phyloP scores from a whole-genome alignment of 176 grass and related monocot genomes.

The Secale cereale region DNA sequence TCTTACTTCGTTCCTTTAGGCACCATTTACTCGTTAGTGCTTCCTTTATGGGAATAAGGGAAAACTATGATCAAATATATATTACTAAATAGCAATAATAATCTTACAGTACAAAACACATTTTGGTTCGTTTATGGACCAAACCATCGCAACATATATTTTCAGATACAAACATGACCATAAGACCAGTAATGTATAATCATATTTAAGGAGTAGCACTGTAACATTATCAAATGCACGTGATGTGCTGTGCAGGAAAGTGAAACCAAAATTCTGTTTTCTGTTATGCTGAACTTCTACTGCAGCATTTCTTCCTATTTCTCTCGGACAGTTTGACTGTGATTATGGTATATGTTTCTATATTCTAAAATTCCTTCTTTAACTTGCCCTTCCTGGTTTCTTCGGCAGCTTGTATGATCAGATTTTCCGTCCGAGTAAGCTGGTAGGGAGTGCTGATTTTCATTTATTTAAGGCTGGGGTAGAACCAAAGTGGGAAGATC shows the following conservation, averaged over 20 bases:
- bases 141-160: not conserved
- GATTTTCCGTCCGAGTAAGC: slow-evolving; percentile 87
- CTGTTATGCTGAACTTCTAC: not conserved
- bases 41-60: not conserved
- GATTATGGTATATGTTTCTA: not conserved
- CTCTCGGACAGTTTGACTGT: not conserved
- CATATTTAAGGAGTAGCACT: not conserved
- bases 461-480: slow-evolving; percentile 90
- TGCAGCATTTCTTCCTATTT: not conserved
- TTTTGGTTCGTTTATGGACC: not conserved
- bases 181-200: not conserved
- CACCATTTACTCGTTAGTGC: not conserved
- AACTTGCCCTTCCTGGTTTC: slow-evolving; percentile 23
- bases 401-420: slow-evolving; percentile 81
- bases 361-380: not conserved
- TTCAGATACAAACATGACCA: not conserved
- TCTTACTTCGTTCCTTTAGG: not conserved
- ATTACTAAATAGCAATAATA: not conserved
- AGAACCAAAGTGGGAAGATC: slow-evolving; percentile 99
- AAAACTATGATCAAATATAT: not conserved
- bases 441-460: slow-evolving; percentile 78
- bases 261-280: not conserved
- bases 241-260: not conserved
- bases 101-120: not conserved
- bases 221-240: not conserved